Base-by-base conservation (phyloP, 305 asterid genomes). In the Fraxinus sp. region DNA sequence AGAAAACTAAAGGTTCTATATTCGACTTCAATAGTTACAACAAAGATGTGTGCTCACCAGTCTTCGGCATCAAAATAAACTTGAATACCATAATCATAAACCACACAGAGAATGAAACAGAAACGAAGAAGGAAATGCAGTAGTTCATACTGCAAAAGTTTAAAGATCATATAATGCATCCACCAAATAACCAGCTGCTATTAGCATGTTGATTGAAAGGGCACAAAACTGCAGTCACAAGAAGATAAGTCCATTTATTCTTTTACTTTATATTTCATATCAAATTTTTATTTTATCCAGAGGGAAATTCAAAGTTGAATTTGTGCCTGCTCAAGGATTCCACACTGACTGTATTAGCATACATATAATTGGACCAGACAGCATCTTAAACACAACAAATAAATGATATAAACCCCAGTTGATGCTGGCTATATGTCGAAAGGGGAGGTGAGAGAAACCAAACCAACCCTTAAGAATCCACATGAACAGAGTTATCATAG, bases 211-310 rank as follows among this genome's bases (percentile, higher is more conserved):
- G 28, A 70, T 30, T 22, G 2, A 70, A 70, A 70, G 35, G 68
- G 81, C 14, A 59, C 37, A 68, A 79, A 64, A 81, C 66, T 20
- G 20, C 75, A 80, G 33, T n/a, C 32, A 14, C 32, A 80, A 72
- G 81, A 30, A 83, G 66, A 81, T 36, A 43, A 76, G 26, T 70
- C 36, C 8, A 26, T 70, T 30, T 26, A 30, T 68, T 68, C 36
- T 7, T 66, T 66, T 5, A 30, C 5, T 62, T 59, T 22, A 22
- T 62, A 22, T 62, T 62, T 62, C 32, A 22, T 2, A 22, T 8
- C 66, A n/a, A 55, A 55, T 20, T 55, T 24, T 55, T 55, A n/a
- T 55, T 55, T n/a, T 64, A 24, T 8, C 16, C 73, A 10, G 35
- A 26, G 39, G 75, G 39, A 68, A 68, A 68, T 68, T 30, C 75